phyloP scores from a whole-genome alignment of 1,284 basidiomycete species.

The Puccinia sorghi region DNA sequence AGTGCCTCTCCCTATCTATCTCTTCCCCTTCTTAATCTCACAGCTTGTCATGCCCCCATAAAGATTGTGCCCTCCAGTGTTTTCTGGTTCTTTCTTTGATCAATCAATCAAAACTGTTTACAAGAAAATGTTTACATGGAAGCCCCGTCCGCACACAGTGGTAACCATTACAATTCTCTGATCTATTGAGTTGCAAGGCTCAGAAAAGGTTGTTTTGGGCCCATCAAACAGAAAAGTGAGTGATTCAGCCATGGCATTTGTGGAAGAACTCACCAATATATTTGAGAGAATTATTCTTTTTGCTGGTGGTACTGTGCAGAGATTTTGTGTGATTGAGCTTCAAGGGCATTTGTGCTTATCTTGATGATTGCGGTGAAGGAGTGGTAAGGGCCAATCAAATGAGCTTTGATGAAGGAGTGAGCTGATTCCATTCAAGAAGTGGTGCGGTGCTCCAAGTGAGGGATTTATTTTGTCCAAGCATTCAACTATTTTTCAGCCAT shows the following conservation, averaged over 20 bases:
- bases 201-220: not conserved
- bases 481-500: conserved; percentile 2
- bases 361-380: not conserved
- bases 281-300: no score
- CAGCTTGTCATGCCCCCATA: no score
- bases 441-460: not conserved
- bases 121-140: not conserved
- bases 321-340: no score
- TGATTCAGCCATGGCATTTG: conserved; percentile 5
- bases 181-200: not conserved
- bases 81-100: no score
- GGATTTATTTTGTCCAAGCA: not conserved
- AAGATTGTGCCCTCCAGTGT: no score
- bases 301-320: no score
- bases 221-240: not conserved
- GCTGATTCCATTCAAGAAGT: conserved; percentile 11
- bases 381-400: not conserved
- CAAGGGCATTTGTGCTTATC: no score
- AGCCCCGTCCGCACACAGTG: not conserved
- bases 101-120: no score
- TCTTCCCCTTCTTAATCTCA: no score
- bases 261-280: not conserved
- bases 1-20: no score
- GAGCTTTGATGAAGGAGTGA: not conserved
- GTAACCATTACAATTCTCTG: not conserved